phyloP scores from a whole-genome alignment of 306 rosid genomes.

The Abrus pulchellus region DNA sequence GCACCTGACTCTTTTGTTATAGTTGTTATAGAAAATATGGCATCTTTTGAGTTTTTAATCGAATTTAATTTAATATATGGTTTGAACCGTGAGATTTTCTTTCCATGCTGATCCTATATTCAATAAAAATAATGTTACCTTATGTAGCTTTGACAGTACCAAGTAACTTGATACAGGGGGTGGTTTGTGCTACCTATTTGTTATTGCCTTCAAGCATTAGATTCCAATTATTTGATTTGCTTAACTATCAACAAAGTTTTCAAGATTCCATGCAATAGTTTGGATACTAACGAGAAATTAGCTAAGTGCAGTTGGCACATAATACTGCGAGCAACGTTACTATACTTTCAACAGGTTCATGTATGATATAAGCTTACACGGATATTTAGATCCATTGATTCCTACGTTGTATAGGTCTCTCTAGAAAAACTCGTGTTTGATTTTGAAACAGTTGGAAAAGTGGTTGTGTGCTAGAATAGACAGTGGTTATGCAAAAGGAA shows the following conservation, averaged over 20 bases:
- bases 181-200: background rate
- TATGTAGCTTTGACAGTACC: background rate
- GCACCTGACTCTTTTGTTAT: background rate
- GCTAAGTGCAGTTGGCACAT: background rate
- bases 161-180: background rate
- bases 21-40: background rate
- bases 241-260: too few relatives aligned
- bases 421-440: too few relatives aligned
- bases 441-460: too few relatives aligned
- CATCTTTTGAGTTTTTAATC: background rate
- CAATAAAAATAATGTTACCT: background rate
- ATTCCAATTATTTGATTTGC: too few relatives aligned
- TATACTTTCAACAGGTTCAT: too few relatives aligned
- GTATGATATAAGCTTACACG: too few relatives aligned
- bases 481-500: too few relatives aligned
- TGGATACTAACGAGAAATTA: background rate
- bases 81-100: slow-evolving; percentile 32
- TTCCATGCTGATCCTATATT: slow-evolving; percentile 11
- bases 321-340: too few relatives aligned
- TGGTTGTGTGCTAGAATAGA: too few relatives aligned
- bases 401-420: too few relatives aligned
- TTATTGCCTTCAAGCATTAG: too few relatives aligned
- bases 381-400: too few relatives aligned
- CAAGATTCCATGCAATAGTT: background rate
- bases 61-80: slow-evolving; percentile 19